These are phyloP conservation scores for Metrosideros polymorpha DNA, from an alignment of 441 rosid species.

Conservation along the genomic window DNA sequence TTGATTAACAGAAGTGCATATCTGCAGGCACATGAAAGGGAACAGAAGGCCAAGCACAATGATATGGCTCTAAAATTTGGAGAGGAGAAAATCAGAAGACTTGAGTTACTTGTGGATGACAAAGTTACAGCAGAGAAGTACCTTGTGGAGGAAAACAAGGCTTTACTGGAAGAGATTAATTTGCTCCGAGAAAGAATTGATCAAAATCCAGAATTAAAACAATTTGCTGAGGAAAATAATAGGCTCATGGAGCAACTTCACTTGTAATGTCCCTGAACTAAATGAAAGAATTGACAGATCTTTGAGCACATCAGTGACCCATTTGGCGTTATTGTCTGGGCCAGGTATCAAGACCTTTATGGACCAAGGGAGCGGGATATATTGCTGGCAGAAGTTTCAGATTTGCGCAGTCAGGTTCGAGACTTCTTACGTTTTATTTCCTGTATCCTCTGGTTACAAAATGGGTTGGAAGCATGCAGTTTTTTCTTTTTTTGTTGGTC, in stretches of 20 bases:
- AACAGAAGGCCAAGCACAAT: slow-evolving; percentile 53
- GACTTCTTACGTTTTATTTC: not conserved
- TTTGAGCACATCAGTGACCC: slow-evolving; percentile 2
- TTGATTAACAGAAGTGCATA: slow-evolving; percentile 13
- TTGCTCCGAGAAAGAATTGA: slow-evolving; percentile 49
- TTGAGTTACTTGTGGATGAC: slow-evolving; percentile 38
- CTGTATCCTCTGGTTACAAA: not conserved
- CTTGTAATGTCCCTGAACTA: slow-evolving; percentile 31
- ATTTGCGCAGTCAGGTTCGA: slow-evolving; percentile 66
- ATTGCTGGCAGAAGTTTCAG: slow-evolving; percentile 57
- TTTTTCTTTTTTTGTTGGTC: too few species aligned
- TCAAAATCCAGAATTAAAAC: slow-evolving; percentile 48
- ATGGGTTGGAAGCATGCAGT: not conserved
- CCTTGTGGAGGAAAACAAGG: slow-evolving; percentile 55
- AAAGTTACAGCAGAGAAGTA: slow-evolving; percentile 39
- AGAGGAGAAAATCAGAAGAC: slow-evolving; percentile 54
- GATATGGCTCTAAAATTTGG: slow-evolving; percentile 47
- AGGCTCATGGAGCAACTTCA: slow-evolving; percentile 62
- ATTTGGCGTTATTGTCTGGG: slow-evolving; percentile 11
- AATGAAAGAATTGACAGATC: slow-evolving; percentile 5
- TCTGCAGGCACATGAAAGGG: slow-evolving; percentile 50
- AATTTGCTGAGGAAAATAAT: slow-evolving; percentile 50
- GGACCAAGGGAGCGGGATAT: slow-evolving; percentile 62
- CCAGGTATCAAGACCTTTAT: slow-evolving; percentile 60
- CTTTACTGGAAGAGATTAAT: slow-evolving; percentile 58